These are phyloP conservation scores for Solanum neorickii DNA, from an alignment of 257 asterid genomes.

Conservation along the genomic window DNA sequence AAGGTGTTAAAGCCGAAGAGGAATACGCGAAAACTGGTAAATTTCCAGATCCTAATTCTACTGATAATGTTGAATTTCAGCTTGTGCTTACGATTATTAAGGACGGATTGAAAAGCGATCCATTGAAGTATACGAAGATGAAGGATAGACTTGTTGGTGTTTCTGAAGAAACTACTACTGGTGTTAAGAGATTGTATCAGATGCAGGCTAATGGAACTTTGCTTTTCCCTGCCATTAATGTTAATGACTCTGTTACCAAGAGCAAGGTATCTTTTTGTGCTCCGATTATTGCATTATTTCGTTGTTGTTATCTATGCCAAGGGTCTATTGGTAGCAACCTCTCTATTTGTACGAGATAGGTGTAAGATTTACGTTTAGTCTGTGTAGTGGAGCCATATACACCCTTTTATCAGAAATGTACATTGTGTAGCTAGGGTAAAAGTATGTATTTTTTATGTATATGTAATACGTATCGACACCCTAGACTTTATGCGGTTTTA, in stretches of 20 bases:
- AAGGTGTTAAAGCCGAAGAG: constrained; percentile 86
- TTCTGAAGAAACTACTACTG: constrained; percentile 89
- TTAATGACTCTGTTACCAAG: constrained; percentile 82
- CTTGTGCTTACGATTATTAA: constrained; percentile 53
- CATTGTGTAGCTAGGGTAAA: neutral
- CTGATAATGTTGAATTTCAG: constrained; percentile 78
- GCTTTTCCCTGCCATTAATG: constrained; percentile 78
- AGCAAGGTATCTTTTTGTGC: constrained; percentile 52
- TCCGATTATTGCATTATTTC: neutral
- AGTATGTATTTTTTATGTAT: neutral
- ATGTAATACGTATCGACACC: neutral
- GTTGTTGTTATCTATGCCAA: neutral
- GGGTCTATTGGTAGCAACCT: neutral
- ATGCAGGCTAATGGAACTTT: constrained; percentile 75
- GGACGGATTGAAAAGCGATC: constrained; percentile 61
- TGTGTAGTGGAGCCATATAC: neutral
- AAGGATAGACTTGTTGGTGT: constrained; percentile 78
- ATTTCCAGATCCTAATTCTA: constrained; percentile 58
- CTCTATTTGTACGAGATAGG: neutral
- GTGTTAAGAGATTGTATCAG: constrained; percentile 86
- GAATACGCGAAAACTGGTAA: constrained; percentile 44
- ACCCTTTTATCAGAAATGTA: neutral
- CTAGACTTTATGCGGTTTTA: neutral
- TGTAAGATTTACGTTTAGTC: neutral
- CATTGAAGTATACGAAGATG: constrained; percentile 61